Conservation (phyloP, 2,329 filamentous ascomycete genomes). For the Orbilia ellipsospora region DNA sequence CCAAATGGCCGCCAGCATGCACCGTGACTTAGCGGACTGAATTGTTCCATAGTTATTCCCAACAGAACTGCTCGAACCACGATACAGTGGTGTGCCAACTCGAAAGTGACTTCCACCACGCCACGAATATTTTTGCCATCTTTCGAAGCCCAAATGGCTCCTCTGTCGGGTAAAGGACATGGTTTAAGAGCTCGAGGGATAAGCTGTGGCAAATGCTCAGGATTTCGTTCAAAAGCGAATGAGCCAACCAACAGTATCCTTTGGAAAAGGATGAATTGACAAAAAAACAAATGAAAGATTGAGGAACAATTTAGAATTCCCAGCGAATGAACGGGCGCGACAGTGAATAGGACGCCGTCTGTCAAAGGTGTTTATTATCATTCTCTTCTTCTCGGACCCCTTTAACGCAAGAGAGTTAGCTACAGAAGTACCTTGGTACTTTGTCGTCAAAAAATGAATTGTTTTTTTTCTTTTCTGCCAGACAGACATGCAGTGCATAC, state of each 20-base stretch:
- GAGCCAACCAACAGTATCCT: conserved; percentile 9
- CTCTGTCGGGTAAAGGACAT: conserved; percentile 31
- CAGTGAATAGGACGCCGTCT: background rate
- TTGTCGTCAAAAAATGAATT: background rate
- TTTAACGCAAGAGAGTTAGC: background rate
- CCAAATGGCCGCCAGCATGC: conserved; percentile 13
- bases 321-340: conserved; percentile 4
- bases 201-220: conserved; percentile 46
- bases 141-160: background rate
- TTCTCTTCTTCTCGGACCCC: conserved; percentile 10
- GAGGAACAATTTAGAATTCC: background rate
- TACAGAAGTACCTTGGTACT: conserved; percentile 24
- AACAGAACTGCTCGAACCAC: conserved; percentile 3
- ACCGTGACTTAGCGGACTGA: conserved; percentile 25
- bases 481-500: conserved; percentile 45
- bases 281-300: conserved; percentile 14
- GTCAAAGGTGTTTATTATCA: conserved; percentile 18
- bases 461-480: conserved; percentile 8
- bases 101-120: background rate
- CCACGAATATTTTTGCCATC: conserved; percentile 21
- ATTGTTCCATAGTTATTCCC: conserved; percentile 36
- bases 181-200: conserved; percentile 4
- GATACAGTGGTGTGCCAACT: background rate
- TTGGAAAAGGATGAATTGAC: background rate
- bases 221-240: conserved; percentile 29